A percentile compares a stretch with the other conserved stretches of the same genome.
phyloP scores from a whole-genome alignment of 768 basidiomycete genomes.

The Candolleomyces eurysporus region DNA sequence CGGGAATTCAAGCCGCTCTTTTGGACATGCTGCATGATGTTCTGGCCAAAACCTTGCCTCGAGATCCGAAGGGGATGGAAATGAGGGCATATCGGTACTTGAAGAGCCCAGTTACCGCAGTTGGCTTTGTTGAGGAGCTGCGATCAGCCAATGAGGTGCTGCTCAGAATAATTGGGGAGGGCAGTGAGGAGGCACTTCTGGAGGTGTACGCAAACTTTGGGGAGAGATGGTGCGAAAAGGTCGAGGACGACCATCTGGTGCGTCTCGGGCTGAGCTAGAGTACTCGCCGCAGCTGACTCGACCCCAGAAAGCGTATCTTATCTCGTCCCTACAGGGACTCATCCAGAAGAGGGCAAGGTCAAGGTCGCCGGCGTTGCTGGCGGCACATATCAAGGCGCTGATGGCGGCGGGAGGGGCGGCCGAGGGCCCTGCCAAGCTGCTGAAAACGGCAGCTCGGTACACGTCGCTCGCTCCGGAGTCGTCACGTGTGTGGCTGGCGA shows the following conservation, averaged over 20 bases:
- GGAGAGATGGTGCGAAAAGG: constrained; percentile 47
- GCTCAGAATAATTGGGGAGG: constrained; percentile 19
- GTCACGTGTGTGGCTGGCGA: constrained; percentile 51
- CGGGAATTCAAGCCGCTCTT: constrained; percentile 32
- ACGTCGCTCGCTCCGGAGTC: constrained; percentile 33
- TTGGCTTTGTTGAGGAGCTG: constrained; percentile 37
- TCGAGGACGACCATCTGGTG: constrained; percentile 49
- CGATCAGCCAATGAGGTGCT: constrained; percentile 39
- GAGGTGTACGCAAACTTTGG: constrained; percentile 50
- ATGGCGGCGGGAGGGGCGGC: constrained; percentile 9
- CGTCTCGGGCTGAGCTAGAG: constrained; percentile 35
- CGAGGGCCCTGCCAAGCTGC: constrained; percentile 30
- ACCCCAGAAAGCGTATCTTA: constrained; percentile 55
- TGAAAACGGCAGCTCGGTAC: constrained; percentile 46
- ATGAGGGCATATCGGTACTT: constrained; percentile 34
- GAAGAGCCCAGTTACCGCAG: constrained; percentile 25
- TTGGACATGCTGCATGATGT: constrained; percentile 39
- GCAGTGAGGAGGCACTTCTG: constrained; percentile 22
- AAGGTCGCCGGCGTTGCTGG: constrained; percentile 24
- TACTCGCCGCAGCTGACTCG: constrained; percentile 42
- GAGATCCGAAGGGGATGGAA: constrained; percentile 34
- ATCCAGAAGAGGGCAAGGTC: constrained; percentile 18
- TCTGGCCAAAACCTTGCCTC: constrained; percentile 28
- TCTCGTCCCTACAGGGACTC: constrained; percentile 39
- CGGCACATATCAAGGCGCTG: constrained; percentile 29